A percentile compares a stretch with the other conserved stretches of the same genome.
These are phyloP conservation scores for Friedmanniomyces simplex DNA, from an alignment of 495 filamentous ascomycete species.

Conservation along the genomic window DNA sequence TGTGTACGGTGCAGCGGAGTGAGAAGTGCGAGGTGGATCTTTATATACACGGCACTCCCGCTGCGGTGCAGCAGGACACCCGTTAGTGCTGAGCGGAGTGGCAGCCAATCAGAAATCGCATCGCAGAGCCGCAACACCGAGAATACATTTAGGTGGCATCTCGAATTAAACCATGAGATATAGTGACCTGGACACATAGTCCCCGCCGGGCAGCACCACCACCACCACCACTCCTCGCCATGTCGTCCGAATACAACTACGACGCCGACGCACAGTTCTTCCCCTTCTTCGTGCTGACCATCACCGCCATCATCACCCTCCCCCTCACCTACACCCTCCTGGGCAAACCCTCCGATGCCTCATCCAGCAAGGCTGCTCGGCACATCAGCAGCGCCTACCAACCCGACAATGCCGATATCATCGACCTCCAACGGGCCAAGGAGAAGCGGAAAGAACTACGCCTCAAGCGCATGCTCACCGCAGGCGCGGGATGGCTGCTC, in stretches of 20 bases:
- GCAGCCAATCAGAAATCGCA: background rate
- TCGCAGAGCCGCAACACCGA: background rate
- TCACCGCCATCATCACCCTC: slow-evolving; percentile 76
- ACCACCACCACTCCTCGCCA: slow-evolving; percentile 34
- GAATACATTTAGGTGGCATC: background rate
- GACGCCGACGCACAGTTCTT: slow-evolving; percentile 95
- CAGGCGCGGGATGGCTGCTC: slow-evolving; percentile 63
- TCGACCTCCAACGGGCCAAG: slow-evolving; percentile 74
- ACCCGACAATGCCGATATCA: slow-evolving; percentile 70
- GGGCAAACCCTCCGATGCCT: slow-evolving; percentile 28
- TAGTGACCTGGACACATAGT: background rate
- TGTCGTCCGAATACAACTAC: slow-evolving; percentile 96
- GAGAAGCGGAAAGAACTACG: slow-evolving; percentile 84
- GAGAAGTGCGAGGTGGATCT: background rate
- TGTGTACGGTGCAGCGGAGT: background rate
- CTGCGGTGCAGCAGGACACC: background rate
- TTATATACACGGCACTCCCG: background rate
- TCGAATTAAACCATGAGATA: background rate
- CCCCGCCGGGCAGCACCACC: background rate
- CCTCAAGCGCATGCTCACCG: slow-evolving; percentile 73
- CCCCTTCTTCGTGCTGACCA: slow-evolving; percentile 93
- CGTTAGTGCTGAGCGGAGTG: background rate
- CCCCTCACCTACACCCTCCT: slow-evolving; percentile 83
- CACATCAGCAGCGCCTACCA: slow-evolving; percentile 67
- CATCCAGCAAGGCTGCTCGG: slow-evolving; percentile 54